Conservation (phyloP, 2,329 filamentous ascomycete genomes). For the Diaporthe longicolla region DNA sequence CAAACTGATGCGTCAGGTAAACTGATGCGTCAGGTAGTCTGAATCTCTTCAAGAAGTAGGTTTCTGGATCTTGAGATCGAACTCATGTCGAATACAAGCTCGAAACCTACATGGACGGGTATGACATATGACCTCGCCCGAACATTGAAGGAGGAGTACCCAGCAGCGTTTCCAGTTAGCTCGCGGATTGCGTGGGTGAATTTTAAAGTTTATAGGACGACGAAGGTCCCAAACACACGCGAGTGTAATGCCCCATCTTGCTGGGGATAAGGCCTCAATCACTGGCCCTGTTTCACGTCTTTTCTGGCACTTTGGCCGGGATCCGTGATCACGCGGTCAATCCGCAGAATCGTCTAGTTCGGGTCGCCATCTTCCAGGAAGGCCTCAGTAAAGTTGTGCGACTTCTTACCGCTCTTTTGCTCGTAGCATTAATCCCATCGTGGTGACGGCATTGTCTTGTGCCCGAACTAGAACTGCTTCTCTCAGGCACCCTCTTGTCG, state of each 20-base stretch:
- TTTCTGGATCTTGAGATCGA: background rate
- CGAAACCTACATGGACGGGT: too few species aligned
- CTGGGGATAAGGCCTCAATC: background rate
- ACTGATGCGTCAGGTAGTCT: background rate
- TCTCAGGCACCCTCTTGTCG: background rate
- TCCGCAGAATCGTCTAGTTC: background rate
- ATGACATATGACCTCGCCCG: background rate
- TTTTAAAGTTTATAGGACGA: background rate
- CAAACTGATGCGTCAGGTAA: background rate
- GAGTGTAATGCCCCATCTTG: background rate
- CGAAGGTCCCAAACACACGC: background rate
- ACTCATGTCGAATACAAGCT: background rate
- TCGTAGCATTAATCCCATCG: background rate
- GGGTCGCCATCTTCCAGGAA: background rate
- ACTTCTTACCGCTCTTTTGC: constrained; percentile 7
- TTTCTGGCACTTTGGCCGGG: background rate
- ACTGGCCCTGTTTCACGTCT: background rate
- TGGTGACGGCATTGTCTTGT: background rate
- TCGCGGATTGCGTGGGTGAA: background rate
- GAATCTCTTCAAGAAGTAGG: background rate
- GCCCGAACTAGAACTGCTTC: background rate
- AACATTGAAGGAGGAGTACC: background rate
- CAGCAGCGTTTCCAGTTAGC: background rate
- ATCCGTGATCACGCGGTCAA: background rate
- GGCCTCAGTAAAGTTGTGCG: background rate